These are phyloP conservation scores for Psilocybe tampanensis DNA, from an alignment of 768 basidiomycete genomes.

Conservation along the genomic window DNA sequence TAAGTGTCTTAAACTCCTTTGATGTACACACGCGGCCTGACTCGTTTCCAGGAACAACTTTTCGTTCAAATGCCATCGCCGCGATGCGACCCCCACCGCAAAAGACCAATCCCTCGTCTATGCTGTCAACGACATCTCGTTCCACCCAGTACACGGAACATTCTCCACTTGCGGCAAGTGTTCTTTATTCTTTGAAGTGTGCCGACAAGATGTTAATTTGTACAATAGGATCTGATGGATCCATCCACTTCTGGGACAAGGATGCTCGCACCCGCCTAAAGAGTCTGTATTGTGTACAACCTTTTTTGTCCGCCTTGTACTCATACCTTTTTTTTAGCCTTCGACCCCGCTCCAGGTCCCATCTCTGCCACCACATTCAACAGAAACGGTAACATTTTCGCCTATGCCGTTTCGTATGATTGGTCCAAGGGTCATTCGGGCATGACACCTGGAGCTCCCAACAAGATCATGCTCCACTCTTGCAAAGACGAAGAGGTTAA, in stretches of 20 bases:
- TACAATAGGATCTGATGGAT: slow-evolving; percentile 72
- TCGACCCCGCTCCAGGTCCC: slow-evolving; percentile 74
- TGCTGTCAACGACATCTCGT: slow-evolving; percentile 84
- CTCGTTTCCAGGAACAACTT: slow-evolving; percentile 67
- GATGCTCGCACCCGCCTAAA: slow-evolving; percentile 91
- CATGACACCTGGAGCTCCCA: slow-evolving; percentile 69
- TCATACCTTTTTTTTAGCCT: slow-evolving; percentile 43
- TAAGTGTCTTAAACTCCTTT: slow-evolving; percentile 30
- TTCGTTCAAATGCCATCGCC: slow-evolving; percentile 84
- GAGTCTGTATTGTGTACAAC: slow-evolving; percentile 46
- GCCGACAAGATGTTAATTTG: neutral
- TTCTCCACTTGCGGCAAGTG: slow-evolving; percentile 76
- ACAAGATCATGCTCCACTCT: slow-evolving; percentile 83
- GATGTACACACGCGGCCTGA: neutral
- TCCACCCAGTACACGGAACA: slow-evolving; percentile 84
- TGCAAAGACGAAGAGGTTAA: slow-evolving; percentile 89
- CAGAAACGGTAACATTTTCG: slow-evolving; percentile 85
- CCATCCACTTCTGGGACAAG: slow-evolving; percentile 95
- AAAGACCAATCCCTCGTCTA: slow-evolving; percentile 75
- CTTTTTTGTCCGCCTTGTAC: neutral
- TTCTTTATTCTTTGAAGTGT: slow-evolving; percentile 11
- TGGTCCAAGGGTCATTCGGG: slow-evolving; percentile 94
- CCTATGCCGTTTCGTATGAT: slow-evolving; percentile 91
- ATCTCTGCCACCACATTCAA: slow-evolving; percentile 85
- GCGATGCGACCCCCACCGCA: slow-evolving; percentile 52